Evolutionary conservation across 2,329 filamentous ascomycete genomes (phyloP), one percentile per base, ranked within the genome.

Genomic region (Alternaria postmessia): DNA sequence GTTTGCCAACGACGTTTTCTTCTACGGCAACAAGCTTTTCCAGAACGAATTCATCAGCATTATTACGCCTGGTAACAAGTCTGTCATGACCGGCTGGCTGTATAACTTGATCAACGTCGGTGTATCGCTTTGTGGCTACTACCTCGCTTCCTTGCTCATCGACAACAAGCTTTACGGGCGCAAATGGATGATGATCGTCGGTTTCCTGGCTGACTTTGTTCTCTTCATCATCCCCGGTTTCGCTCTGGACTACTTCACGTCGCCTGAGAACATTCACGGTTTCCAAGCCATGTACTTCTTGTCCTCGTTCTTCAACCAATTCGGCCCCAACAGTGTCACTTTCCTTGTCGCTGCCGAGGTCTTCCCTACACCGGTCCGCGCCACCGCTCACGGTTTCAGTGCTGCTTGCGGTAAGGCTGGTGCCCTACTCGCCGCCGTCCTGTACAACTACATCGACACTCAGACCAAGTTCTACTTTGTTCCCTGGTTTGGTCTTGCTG

Each of bases 281-380:
- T 98, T 98, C 89, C 94, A 97, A 83, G 89, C 94, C 76, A 97
- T 98, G 93, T 97, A 97, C 86, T 97, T 97, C 83, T 80, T 98
- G 70, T 96, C 93, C 7, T 96, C 92, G 24, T 98, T 98, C 85
- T 98, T 98, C 89, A 97, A 97, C 86, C 94, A 98, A 79, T 98
- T 98, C 75, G 94, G 94, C 12, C 94, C 94, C 80, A 98, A 98
- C 86, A 90, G 89, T 47, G 93, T 97, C 73, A 97, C 94, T 64
- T 98, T 98, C 91, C 87, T 98, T 68, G 92, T 96, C 36, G 94
- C 94, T 43, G 94, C 93, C 43, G 94, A 98, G 79, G 93, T 97
- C n/a, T 98, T 92, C 85, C 94, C 94, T 9, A 97, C 94, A 0
- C 92, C 94, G 9, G 89, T 98, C 69, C 93, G 94, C 72, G 94